Base-by-base conservation (phyloP, 441 rosid genomes). In the Brassica balearica region DNA sequence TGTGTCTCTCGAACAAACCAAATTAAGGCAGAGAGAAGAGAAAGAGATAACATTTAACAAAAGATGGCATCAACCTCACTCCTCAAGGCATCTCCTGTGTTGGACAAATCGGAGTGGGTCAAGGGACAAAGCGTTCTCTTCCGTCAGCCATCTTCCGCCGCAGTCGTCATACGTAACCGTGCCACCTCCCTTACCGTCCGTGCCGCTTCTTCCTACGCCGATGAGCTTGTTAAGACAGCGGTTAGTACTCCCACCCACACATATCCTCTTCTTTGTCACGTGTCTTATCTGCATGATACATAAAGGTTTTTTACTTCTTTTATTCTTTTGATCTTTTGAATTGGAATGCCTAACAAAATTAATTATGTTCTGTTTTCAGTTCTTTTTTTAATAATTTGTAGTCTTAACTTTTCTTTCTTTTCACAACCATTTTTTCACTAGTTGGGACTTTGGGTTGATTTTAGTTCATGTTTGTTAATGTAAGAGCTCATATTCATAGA, bases 201-300 rank as follows among this genome's bases (percentile, higher is more conserved):
- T n/a, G 95, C 97, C 32, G 85, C 89, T 62, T 82, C 94, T 29
- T 89, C 95, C 71, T 93, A 93, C 43, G 92, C 97, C 0, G 98
- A 93, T 73, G 98, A 93, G 91, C 98, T 93, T 61, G 85, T 93
- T 81, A 91, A 90, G 84, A 93, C 95, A 6, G 95, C 98, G 77
- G 97, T 93, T 88, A 51, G 90, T 81, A 8, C 6, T 22, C 11
- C 65, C 17, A 5, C 25, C 25, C 51, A 53, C 25, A 65, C 20
- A 53, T 8, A 20, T 8, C 27, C 19, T 38, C 53, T 41, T 46
- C 20, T 53, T 46, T 78, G 59, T 29, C 71, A 62, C 82, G 19
- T 73, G 8, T 72, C 29, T 15, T 68, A 68, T 68, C 32, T 80
- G 73, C 77, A 76, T 65, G 76, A 3, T 66, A 43, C 32, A 7